A percentile compares a stretch with the other conserved stretches of the same genome.
Evolutionary conservation across 2,329 filamentous ascomycete genomes (phyloP).

Genomic region (Fusarium austroafricanum): DNA sequence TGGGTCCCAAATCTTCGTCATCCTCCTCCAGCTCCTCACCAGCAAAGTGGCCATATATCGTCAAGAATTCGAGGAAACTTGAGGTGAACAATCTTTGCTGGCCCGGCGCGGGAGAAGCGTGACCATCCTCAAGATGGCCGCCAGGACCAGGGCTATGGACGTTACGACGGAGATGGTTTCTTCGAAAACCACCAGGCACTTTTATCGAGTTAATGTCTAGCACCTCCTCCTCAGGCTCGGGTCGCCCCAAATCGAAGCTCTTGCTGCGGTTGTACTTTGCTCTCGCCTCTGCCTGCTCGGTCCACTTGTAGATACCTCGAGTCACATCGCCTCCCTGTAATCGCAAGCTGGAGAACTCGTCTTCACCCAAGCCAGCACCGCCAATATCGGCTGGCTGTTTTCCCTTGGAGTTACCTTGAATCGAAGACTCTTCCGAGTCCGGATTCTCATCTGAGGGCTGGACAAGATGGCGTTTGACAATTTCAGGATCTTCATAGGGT

Average conservation of each 20-base stretch:
- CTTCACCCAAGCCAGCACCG: constrained; percentile 64
- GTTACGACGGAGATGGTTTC: constrained; percentile 85
- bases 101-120: constrained; percentile 49
- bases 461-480: constrained; percentile 89
- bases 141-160: constrained; percentile 69
- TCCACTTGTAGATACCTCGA: constrained; percentile 95
- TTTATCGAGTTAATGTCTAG: constrained; percentile 92
- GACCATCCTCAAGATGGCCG: constrained; percentile 50
- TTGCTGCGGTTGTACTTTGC: constrained; percentile 80
- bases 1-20: constrained; percentile 85
- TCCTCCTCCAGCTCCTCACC: constrained; percentile 97
- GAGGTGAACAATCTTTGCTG: constrained; percentile 77
- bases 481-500: constrained; percentile 88
- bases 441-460: constrained; percentile 66
- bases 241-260: constrained; percentile 84
- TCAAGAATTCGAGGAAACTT: constrained; percentile 95
- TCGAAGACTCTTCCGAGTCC: constrained; percentile 61
- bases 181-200: constrained; percentile 90
- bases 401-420: constrained; percentile 61
- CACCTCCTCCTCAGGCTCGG: constrained; percentile 81
- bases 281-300: constrained; percentile 83
- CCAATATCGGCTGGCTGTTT: constrained; percentile 61
- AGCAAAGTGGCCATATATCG: constrained; percentile 96
- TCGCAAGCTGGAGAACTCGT: constrained; percentile 93
- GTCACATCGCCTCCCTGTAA: constrained; percentile 96